Base-by-base conservation (phyloP, 495 filamentous ascomycete genomes). In the Hyphodiscus hymeniophilus region DNA sequence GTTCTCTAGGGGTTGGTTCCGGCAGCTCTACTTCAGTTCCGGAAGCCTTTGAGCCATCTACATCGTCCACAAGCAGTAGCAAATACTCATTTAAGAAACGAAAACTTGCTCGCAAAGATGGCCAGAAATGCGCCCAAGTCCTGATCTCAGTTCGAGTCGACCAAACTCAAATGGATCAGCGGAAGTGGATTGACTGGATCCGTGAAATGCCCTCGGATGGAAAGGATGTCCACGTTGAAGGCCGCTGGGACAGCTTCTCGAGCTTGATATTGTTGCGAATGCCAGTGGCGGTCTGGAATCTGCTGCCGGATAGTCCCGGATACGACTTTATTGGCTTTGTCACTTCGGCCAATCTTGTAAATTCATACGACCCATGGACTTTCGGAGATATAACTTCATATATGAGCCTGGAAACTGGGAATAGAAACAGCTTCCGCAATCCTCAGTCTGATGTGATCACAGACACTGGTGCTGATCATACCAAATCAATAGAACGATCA, bases 321-420 rank as follows among this genome's bases (percentile, higher is more conserved):
- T 47, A 47, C n/a, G 34, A 8, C n/a, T 47, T 47, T 24, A 18
- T 47, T 24, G 44, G 44, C 23, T 44, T 22, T 20, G 41, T 44
- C 8, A 47, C 44, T 3, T 38, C 44, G 23, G 32, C n/a, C 4
- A 47, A 38, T 23, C n/a, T 4, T 32, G 17, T 6, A 8, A 33
- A 8, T n/a, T 33, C 30, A 33, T 33, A 8, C 7, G 8, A 33
- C n/a, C 30, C 30, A 33, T n/a, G n/a, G n/a, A n/a, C n/a, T n/a
- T n/a, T n/a, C n/a, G n/a, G n/a, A n/a, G n/a, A n/a, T n/a, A n/a
- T n/a, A n/a, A n/a, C n/a, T n/a, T n/a, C n/a, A n/a, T n/a, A n/a
- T n/a, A n/a, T n/a, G n/a, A n/a, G n/a, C n/a, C n/a, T n/a, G n/a
- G n/a, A 33, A 33, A 33, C n/a, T 7, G 30, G 8, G 7, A 33